These are phyloP conservation scores for Macrolepiota albuminosa DNA, from an alignment of 768 basidiomycete species.

Conservation along the genomic window DNA sequence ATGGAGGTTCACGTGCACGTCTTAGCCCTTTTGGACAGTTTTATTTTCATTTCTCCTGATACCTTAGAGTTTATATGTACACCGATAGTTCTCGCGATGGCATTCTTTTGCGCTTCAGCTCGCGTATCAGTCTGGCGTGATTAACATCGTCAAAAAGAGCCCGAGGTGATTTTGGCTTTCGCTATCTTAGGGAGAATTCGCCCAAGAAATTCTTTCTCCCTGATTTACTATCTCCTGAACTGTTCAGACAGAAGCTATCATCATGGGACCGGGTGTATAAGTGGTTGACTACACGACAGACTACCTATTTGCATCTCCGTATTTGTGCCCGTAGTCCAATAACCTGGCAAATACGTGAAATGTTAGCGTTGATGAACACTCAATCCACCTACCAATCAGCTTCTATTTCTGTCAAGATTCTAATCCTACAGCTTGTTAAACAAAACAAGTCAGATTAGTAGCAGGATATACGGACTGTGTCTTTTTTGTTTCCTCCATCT, in stretches of 20 bases:
- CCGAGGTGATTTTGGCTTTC: no score
- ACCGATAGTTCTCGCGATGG: no score
- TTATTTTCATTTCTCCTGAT: no score
- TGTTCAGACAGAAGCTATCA: neutral
- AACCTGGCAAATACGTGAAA: conserved; percentile 19
- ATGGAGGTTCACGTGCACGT: no score
- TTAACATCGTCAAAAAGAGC: no score
- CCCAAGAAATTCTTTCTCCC: no score
- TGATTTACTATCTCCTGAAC: no score
- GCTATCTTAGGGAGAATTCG: no score
- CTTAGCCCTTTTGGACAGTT: no score
- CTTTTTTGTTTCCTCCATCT: conserved; percentile 96
- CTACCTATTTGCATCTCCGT: conserved; percentile 3
- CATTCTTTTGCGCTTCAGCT: no score
- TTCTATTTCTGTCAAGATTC: conserved; percentile 90
- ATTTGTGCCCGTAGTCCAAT: conserved; percentile 32
- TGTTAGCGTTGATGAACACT: neutral
- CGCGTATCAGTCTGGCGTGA: no score
- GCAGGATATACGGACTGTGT: conserved; percentile 56
- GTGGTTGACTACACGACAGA: neutral
- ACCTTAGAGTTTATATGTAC: no score
- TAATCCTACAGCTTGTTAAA: conserved; percentile 54
- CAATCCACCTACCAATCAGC: conserved; percentile 74
- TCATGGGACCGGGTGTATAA: neutral
- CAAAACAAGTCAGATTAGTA: neutral